A percentile compares a stretch with the other conserved stretches of the same genome.
These are phyloP conservation scores for Cladorrhinum sp. DNA, from an alignment of 2,329 filamentous ascomycete species.

Conservation along the genomic window DNA sequence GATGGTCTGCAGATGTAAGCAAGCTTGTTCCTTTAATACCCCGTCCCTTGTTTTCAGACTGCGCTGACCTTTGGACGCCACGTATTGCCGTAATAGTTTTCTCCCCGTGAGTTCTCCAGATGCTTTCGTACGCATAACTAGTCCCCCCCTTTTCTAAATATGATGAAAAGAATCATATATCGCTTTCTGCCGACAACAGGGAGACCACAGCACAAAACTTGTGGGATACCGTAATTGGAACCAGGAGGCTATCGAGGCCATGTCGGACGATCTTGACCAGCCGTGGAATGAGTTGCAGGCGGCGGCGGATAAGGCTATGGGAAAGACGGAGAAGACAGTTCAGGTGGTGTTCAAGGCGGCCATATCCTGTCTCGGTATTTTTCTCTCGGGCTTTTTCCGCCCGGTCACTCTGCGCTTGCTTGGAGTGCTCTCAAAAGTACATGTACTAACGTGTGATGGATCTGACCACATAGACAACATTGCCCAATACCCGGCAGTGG, in stretches of 20 bases:
- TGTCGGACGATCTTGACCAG: conserved; percentile 34
- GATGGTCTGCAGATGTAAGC: too few species aligned
- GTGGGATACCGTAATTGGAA: conserved; percentile 42
- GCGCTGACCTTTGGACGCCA: not conserved
- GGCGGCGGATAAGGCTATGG: conserved; percentile 19
- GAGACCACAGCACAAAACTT: conserved; percentile 32
- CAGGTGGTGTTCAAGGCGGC: not conserved
- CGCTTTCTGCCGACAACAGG: conserved; percentile 44
- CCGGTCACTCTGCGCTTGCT: too few species aligned
- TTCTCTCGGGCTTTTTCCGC: too few species aligned
- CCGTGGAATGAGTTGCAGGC: conserved; percentile 33
- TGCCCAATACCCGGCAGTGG: not conserved
- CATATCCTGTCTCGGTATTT: too few species aligned
- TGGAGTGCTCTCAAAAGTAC: too few species aligned
- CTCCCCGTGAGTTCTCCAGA: too few species aligned
- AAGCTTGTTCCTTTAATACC: too few species aligned
- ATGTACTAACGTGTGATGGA: too few species aligned
- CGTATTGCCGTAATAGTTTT: not conserved
- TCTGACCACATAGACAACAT: not conserved
- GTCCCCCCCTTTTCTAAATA: not conserved
- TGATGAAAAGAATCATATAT: conserved; percentile 33
- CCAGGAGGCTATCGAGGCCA: conserved; percentile 38
- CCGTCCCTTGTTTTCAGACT: too few species aligned
- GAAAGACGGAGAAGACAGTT: conserved; percentile 16
- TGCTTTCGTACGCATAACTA: too few species aligned